Base-by-base conservation (phyloP, 805 yeast genomes). In the Pichia gijzeniarum region DNA sequence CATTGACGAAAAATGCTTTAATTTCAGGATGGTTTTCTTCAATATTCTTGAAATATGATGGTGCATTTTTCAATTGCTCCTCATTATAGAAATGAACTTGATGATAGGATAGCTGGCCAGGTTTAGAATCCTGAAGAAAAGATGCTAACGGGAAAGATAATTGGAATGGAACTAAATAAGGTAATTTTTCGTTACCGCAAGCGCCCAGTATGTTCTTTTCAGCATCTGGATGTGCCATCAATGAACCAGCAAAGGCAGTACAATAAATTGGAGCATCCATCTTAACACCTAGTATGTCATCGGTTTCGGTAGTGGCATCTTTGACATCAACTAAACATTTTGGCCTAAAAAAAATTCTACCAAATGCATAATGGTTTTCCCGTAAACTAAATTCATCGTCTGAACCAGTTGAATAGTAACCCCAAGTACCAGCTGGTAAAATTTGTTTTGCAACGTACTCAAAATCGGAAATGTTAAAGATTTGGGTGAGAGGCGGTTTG, bases 191-290 rank as follows among this genome's bases (percentile, higher is more conserved):
- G 41, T 72, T 70, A 25, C 76, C 85, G 20, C 91, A 82, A 4
- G 85, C 87, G 53, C 79, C 69, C 2, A 95, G 80, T 44, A 91
- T 70, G 18, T 80, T 85, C 47, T 72, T 74, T 63, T 91, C 98
- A 31, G 96, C 98, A 36, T 85, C 95, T 2, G 85, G 84, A 58
- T 90, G 89, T 4, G 96, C 96, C 56, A 89, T 72, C 55, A 79
- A 81, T 34, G 95, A 91, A 38, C 89, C 74, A 0, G 97, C 96
- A 25, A 96, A 86, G 0, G 97, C 96, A 16, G 93, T 76, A 45
- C 84, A 77, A 58, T 89, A 90, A 60, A 91, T 86, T 12, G 98
- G 98, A 4, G 80, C 84, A 18, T 74, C 70, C 4, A 77, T 68
- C 38, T 69, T 66, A 20, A 73, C 56, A 6, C 96, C 96, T 31